Conservation (phyloP, 139 green algal species). For the Chlorella sp. region DNA sequence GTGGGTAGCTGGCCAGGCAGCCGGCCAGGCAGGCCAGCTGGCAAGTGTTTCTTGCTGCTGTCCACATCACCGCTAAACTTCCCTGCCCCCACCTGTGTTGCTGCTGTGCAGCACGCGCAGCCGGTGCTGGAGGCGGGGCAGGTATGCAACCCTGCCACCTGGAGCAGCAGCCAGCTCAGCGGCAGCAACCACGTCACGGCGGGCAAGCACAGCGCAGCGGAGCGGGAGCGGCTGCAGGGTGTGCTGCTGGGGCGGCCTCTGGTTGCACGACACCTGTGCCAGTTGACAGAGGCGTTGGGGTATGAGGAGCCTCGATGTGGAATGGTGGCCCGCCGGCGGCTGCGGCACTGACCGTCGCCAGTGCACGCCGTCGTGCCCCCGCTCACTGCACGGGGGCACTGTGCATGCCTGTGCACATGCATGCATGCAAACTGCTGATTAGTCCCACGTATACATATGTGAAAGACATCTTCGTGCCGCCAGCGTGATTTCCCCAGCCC, state of each 20-base stretch:
- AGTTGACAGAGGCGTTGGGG: neutral
- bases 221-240: neutral
- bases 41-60: neutral
- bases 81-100: neutral
- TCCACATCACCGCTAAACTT: neutral
- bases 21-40: too few species aligned
- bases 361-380: too few species aligned
- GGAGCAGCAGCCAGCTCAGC: neutral
- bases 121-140: neutral
- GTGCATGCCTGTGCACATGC: too few species aligned
- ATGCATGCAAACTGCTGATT: too few species aligned
- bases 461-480: too few species aligned
- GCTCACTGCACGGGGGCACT: too few species aligned
- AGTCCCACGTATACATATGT: too few species aligned
- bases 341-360: neutral
- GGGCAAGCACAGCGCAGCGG: neutral
- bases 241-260: neutral
- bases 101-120: neutral
- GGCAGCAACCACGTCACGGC: slow-evolving; percentile 25
- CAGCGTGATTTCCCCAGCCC: too few species aligned
- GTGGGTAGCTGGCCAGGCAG: neutral
- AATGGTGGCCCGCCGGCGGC: neutral
- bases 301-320: slow-evolving; percentile 20
- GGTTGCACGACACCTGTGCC: slow-evolving; percentile 10
- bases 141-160: slow-evolving; percentile 14